A percentile compares a stretch with the other conserved stretches of the same genome.
phyloP scores from a whole-genome alignment of 1,284 basidiomycete species.

The Tilletia caries region DNA sequence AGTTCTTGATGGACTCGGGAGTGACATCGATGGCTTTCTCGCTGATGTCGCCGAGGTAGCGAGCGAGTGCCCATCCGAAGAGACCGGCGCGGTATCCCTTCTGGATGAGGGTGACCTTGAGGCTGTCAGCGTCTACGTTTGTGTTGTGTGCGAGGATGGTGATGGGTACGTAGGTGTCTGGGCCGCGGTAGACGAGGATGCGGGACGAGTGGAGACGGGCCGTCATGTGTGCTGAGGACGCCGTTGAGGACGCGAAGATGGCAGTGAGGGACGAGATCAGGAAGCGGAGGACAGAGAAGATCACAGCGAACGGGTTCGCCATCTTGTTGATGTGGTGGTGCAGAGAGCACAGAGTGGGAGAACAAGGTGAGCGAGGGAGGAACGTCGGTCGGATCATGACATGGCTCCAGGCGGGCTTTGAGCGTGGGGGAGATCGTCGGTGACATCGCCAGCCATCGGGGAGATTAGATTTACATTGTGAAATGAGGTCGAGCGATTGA shows the following conservation, averaged over 20 bases:
- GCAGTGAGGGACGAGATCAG: not conserved
- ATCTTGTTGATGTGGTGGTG: too few relatives aligned
- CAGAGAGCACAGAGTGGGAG: too few relatives aligned
- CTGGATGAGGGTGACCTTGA: slow-evolving; percentile 33
- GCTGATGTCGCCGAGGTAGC: slow-evolving; percentile 28
- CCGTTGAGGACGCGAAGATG: slow-evolving; percentile 13
- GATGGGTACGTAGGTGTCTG: slow-evolving; percentile 38
- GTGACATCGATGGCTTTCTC: slow-evolving; percentile 38
- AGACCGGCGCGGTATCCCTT: slow-evolving; percentile 41
- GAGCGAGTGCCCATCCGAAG: slow-evolving; percentile 36
- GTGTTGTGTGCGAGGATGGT: slow-evolving; percentile 1
- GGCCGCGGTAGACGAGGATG: slow-evolving; percentile 37
- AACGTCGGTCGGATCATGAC: too few relatives aligned
- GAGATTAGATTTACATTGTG: too few relatives aligned
- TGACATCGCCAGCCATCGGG: too few relatives aligned
- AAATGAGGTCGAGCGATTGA: too few relatives aligned
- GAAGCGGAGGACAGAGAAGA: slow-evolving; percentile 5
- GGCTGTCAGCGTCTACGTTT: slow-evolving; percentile 16
- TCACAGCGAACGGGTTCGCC: not conserved
- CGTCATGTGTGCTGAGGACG: slow-evolving; percentile 25
- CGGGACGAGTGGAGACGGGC: slow-evolving; percentile 34
- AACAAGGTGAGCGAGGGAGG: too few relatives aligned
- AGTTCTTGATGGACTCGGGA: slow-evolving; percentile 15
- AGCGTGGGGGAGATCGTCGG: too few relatives aligned
- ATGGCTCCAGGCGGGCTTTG: too few relatives aligned